Base-by-base conservation (phyloP, 192 early-diverging fungal species). In the Linnemannia elongata region DNA sequence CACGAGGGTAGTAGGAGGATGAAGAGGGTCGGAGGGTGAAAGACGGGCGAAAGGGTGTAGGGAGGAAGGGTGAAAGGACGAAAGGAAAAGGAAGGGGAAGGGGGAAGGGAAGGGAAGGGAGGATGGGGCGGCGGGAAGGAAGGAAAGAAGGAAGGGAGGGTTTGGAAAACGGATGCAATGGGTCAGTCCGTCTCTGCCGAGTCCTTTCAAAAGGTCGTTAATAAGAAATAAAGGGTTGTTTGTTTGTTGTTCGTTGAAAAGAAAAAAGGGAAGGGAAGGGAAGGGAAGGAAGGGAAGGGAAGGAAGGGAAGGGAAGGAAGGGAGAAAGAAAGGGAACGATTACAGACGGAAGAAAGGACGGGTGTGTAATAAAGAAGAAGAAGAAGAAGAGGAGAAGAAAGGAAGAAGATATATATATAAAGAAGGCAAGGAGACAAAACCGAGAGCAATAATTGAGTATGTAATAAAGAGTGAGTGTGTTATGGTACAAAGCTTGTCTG, bases 21-120 rank as follows among this genome's bases (percentile, higher is more conserved):
- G 74, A 75, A 75, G 35, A 54, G 60, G 57, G 60, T 66, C 60
- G 60, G 60, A 66, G 60, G 60, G 30, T 33, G 57, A 60, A 60
- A n/a, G 57, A 60, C 24, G 24, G n/a, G n/a, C 22, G n/a, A 27
- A 60, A 30, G 57, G n/a, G 57, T 60, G 57, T 27, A n/a, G 57
- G 57, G 10, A 60, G 57, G 54, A n/a, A 60, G 1, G 57, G 57
- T 9, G 60, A 27, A 57, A 27, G 55, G 10, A 22, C 7, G 52
- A 27, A 9, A 10, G 55, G n/a, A 15, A 57, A 57, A 9, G 55
- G 52, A 55, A 22, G 24, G 54, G 9, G 24, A 57, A 24, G n/a
- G 55, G n/a, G 55, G 6, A 17, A 27, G 55, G n/a, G 55, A n/a
- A 6, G 10, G 55, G n/a, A 18, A n/a, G 55, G n/a, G 55, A 57